Evolutionary conservation across 345 rosid genomes (phyloP), one percentile per base, ranked within the genome.

Genomic region (Xanthoceras sorbifolium): DNA sequence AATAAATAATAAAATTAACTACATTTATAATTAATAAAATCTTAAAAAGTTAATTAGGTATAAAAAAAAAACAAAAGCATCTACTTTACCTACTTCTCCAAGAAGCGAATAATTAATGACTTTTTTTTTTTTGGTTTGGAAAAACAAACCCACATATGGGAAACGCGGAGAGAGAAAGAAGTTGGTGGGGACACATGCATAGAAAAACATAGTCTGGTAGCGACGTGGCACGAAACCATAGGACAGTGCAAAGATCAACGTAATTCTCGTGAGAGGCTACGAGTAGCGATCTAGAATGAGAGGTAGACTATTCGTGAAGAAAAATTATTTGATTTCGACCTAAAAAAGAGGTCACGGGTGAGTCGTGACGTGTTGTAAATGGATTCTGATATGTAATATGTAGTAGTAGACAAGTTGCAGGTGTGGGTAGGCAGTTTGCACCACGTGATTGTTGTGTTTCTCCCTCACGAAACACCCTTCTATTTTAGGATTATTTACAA

Each of bases 101-200:
- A 4, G 10, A 1, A 46, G 20, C 17, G 52, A 46, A 46, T 4
- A 34, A 64, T 32, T 34, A 3, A 8, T 20, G 10, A 9, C 20
- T 32, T 64, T 6, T 15, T 0, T 38, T n/a, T n/a, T n/a, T n/a
- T n/a, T n/a, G n/a, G n/a, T n/a, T n/a, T n/a, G n/a, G n/a, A n/a
- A 62, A 14, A 15, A 62, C 9, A 38, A 25, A 17, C 31, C 0
- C 0, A 36, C 69, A 70, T 54, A 66, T 82, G 85, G 28, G 52
- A 82, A 82, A 79, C 82, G 85, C 71, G 80, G 77, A 71, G 22
- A 64, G 71, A 71, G 32, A 26, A 5, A 61, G 20, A 12, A 28
- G 2, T 8, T 11, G 31, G 73, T 66, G 42, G 40, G 59, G 38
- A 64, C 75, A 79, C 78, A 63, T 52, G 75, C 46, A 50, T 18